phyloP scores from a whole-genome alignment of 345 rosid species.

The Trapa incisa region DNA sequence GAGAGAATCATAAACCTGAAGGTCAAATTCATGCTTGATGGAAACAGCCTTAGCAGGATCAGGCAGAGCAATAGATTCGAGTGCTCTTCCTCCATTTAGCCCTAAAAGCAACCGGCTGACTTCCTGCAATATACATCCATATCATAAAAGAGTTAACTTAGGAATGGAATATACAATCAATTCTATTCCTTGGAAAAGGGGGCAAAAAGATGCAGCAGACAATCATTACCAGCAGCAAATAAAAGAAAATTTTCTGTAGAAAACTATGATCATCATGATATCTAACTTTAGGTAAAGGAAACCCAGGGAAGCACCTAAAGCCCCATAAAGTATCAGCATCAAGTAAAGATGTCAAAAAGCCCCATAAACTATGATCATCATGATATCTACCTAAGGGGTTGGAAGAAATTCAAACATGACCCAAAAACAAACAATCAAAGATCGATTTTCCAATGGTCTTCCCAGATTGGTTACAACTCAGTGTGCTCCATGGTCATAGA shows the following conservation, averaged over 20 bases:
- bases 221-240: too few species aligned
- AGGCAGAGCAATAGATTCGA: conserved; percentile 32
- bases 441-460: not conserved
- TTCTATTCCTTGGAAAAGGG: not conserved
- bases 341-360: too few species aligned
- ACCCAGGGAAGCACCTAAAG: not conserved
- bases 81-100: conserved; percentile 56
- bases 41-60: conserved; percentile 45
- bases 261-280: too few species aligned
- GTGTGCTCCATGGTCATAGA: not conserved
- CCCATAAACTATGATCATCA: too few species aligned
- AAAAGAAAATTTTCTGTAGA: too few species aligned
- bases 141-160: not conserved
- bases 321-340: not conserved
- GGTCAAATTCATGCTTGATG: conserved; percentile 56
- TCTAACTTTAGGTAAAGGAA: not conserved
- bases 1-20: conserved; percentile 36
- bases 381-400: too few species aligned
- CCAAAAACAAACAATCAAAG: too few species aligned
- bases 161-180: not conserved
- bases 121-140: conserved; percentile 36
- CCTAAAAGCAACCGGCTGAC: conserved; percentile 70
- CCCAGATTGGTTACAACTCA: not conserved
- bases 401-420: too few species aligned
- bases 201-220: too few species aligned